phyloP scores from a whole-genome alignment of 108 stramenopile species.

The Nannochloropsis salina region DNA sequence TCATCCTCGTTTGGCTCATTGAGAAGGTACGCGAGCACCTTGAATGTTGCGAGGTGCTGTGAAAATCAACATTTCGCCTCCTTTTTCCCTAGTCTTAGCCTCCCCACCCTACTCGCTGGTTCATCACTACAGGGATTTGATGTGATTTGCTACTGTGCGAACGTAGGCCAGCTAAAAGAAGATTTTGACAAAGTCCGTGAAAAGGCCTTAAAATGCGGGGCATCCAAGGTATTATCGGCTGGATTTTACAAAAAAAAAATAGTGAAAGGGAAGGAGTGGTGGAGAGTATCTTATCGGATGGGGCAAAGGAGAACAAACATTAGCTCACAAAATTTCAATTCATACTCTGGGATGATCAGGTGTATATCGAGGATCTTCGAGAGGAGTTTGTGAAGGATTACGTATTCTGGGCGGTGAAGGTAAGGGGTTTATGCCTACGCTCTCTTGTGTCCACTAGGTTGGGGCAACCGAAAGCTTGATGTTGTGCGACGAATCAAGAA shows the following conservation, averaged over 20 bases:
- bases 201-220: constrained; percentile 52
- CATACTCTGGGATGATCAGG: not conserved
- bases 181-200: constrained; percentile 50
- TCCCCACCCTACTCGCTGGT: not conserved
- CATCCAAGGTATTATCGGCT: constrained; percentile 52
- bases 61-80: too few species aligned
- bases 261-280: constrained; percentile 53
- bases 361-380: constrained; percentile 77
- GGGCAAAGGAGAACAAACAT: not conserved
- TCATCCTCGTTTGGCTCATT: constrained; percentile 94
- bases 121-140: constrained; percentile 73
- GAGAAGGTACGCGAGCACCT: constrained; percentile 60
- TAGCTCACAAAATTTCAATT: not conserved
- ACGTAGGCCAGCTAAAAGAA: constrained; percentile 52
- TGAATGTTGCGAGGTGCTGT: too few species aligned
- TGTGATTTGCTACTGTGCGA: constrained; percentile 72
- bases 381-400: constrained; percentile 90
- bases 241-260: constrained; percentile 63
- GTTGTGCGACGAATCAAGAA: too few species aligned
- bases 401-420: constrained; percentile 87
- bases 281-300: not conserved
- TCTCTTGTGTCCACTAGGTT: constrained; percentile 64
- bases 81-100: not conserved
- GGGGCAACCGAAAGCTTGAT: too few species aligned
- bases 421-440: constrained; percentile 76